A percentile compares a stretch with the other conserved stretches of the same genome.
phyloP scores from a whole-genome alignment of 2,329 filamentous ascomycete species.

The Talaromyces albobiverticillius region DNA sequence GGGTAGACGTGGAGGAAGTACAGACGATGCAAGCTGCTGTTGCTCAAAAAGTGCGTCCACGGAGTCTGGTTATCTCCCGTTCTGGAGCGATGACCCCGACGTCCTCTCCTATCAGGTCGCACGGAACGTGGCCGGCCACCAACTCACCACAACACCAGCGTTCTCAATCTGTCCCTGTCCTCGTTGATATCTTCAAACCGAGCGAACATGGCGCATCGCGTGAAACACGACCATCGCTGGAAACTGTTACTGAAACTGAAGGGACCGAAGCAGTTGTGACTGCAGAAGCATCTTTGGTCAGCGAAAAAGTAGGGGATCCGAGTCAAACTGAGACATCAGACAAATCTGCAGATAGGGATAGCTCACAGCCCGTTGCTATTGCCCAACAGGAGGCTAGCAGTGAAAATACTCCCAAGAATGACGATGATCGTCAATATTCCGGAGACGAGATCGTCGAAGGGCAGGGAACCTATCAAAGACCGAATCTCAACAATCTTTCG shows the following conservation, averaged over 20 bases:
- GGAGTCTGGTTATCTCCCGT: conserved; percentile 40
- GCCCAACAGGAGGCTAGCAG: neutral
- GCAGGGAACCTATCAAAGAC: conserved; percentile 29
- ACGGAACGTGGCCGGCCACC: conserved; percentile 11
- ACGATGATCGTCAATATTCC: neutral
- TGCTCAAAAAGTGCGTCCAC: conserved; percentile 41
- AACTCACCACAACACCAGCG: conserved; percentile 8
- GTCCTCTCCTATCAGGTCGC: conserved; percentile 12
- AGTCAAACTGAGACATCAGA: neutral
- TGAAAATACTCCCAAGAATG: neutral
- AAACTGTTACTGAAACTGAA: conserved; percentile 8
- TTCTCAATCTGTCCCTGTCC: conserved; percentile 15
- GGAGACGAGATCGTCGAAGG: conserved; percentile 30
- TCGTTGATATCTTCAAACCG: conserved; percentile 6
- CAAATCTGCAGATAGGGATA: neutral
- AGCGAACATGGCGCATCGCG: neutral
- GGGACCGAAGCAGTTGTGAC: neutral
- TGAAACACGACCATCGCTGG: neutral
- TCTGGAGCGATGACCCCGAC: conserved; percentile 27
- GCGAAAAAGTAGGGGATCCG: neutral
- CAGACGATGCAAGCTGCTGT: conserved; percentile 35
- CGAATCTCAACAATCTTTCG: conserved; percentile 22
- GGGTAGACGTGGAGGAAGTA: conserved; percentile 58
- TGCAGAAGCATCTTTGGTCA: neutral
- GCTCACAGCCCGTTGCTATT: neutral